Percentiles rank a stretch among this genome's conserved stretches.
Evolutionary conservation across 768 basidiomycete genomes (phyloP).

Genomic region (Filobasidium wieringae): DNA sequence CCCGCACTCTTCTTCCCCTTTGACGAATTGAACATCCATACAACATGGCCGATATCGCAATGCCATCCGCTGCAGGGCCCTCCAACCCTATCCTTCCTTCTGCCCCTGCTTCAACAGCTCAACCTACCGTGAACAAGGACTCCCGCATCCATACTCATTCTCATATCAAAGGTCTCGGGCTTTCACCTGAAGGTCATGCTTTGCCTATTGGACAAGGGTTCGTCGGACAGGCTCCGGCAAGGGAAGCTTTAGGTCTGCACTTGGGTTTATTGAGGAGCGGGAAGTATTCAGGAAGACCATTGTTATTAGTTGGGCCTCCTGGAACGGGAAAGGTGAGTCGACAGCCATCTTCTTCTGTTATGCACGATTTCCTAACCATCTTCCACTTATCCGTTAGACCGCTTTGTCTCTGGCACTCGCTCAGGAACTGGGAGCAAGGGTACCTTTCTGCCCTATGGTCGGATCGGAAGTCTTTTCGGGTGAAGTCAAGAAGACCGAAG

Average conservation of each 20-base stretch:
- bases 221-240: slow-evolving; percentile 75
- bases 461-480: slow-evolving; percentile 92
- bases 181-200: slow-evolving; percentile 72
- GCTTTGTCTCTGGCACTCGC: slow-evolving; percentile 90
- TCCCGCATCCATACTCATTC: slow-evolving; percentile 54
- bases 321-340: slow-evolving; percentile 69
- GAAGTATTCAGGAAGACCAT: slow-evolving; percentile 62
- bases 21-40: neutral
- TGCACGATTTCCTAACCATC: neutral
- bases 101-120: slow-evolving; percentile 1
- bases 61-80: neutral
- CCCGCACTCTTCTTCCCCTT: too few relatives aligned
- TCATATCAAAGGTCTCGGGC: slow-evolving; percentile 90
- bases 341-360: neutral
- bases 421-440: slow-evolving; percentile 85
- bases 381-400: slow-evolving; percentile 43
- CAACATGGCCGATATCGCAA: neutral
- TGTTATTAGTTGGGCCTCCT: slow-evolving; percentile 85
- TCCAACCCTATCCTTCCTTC: neutral
- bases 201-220: slow-evolving; percentile 66
- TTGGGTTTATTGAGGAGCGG: slow-evolving; percentile 30
- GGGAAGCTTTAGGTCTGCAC: slow-evolving; percentile 50
- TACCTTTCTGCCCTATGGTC: slow-evolving; percentile 98
- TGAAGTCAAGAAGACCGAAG: slow-evolving; percentile 98
- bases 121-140: slow-evolving; percentile 29